phyloP scores from a whole-genome alignment of 441 rosid species.

The Arabidopsis hybrid region DNA sequence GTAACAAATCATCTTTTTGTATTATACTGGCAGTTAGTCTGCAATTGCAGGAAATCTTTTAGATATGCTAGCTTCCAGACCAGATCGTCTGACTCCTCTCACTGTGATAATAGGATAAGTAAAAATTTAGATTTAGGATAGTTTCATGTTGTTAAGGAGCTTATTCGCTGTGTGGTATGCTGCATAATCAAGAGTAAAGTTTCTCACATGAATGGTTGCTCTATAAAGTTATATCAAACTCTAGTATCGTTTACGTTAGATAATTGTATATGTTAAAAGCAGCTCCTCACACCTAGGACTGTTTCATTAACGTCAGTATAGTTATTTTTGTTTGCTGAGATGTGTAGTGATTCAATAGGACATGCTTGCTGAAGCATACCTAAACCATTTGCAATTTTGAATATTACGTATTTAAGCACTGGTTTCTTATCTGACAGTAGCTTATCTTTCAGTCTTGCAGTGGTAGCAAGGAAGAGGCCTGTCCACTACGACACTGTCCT shows the following conservation, averaged over 20 bases:
- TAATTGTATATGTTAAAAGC: slow-evolving; percentile 23
- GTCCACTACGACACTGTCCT: slow-evolving; percentile 71
- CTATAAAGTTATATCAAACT: slow-evolving; percentile 4
- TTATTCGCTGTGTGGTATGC: slow-evolving; percentile 28
- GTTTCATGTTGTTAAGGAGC: slow-evolving; percentile 32
- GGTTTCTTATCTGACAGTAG: slow-evolving; percentile 38
- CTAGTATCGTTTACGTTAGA: slow-evolving; percentile 9
- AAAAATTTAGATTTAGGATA: slow-evolving; percentile 16
- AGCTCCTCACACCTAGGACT: slow-evolving; percentile 8
- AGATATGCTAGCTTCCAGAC: slow-evolving; percentile 21
- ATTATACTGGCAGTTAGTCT: slow-evolving; percentile 7
- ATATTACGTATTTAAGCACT: slow-evolving; percentile 21
- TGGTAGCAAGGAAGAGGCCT: slow-evolving; percentile 91
- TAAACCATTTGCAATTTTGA: slow-evolving; percentile 37
- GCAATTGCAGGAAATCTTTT: slow-evolving; percentile 10
- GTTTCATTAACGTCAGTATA: slow-evolving; percentile 20
- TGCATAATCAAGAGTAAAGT: slow-evolving; percentile 12
- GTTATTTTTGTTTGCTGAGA: slow-evolving; percentile 29
- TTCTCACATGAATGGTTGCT: slow-evolving; percentile 27
- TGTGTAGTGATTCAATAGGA: slow-evolving; percentile 18
- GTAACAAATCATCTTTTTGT: slow-evolving; percentile 12
- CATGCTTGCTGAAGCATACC: slow-evolving; percentile 27
- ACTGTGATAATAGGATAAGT: slow-evolving; percentile 9
- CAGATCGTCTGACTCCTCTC: too few relatives aligned
- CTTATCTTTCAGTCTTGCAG: slow-evolving; percentile 82